Conservation (phyloP, 2,329 filamentous ascomycete genomes). For the Alternaria arbusti region DNA sequence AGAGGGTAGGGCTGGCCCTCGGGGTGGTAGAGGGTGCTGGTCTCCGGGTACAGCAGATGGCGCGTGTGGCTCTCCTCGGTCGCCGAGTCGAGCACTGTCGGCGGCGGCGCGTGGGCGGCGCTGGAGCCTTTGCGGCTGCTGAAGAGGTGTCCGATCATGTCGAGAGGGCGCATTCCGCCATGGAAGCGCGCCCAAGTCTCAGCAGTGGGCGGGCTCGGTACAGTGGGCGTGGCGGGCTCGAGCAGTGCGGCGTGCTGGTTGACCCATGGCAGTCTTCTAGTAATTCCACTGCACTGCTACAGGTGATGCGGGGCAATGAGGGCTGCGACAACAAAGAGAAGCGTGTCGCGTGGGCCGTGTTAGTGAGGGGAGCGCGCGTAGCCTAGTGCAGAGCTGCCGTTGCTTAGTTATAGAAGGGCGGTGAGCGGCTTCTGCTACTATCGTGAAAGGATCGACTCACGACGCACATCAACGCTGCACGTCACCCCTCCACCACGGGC, state of each 20-base stretch:
- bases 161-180: constrained; percentile 29
- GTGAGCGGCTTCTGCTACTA: constrained; percentile 6
- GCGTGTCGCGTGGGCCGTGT: constrained; percentile 4
- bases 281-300: background rate
- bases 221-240: constrained; percentile 27
- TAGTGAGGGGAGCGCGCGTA: constrained; percentile 6
- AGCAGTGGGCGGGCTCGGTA: constrained; percentile 26
- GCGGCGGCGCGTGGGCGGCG: constrained; percentile 30
- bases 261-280: constrained; percentile 36
- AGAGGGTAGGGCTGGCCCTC: constrained; percentile 47
- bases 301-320: background rate
- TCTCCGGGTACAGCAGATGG: constrained; percentile 51
- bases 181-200: constrained; percentile 11
- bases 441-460: constrained; percentile 3
- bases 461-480: constrained; percentile 3
- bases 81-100: constrained; percentile 44
- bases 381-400: background rate
- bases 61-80: constrained; percentile 51
- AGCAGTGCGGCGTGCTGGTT: constrained; percentile 25
- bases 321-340: background rate
- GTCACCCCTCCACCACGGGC: background rate
- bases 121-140: constrained; percentile 41
- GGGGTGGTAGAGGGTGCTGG: constrained; percentile 42
- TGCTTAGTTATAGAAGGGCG: constrained; percentile 12
- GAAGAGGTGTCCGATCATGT: constrained; percentile 52